Base-by-base conservation (phyloP, 768 basidiomycete species). In the Trametes meyenii region DNA sequence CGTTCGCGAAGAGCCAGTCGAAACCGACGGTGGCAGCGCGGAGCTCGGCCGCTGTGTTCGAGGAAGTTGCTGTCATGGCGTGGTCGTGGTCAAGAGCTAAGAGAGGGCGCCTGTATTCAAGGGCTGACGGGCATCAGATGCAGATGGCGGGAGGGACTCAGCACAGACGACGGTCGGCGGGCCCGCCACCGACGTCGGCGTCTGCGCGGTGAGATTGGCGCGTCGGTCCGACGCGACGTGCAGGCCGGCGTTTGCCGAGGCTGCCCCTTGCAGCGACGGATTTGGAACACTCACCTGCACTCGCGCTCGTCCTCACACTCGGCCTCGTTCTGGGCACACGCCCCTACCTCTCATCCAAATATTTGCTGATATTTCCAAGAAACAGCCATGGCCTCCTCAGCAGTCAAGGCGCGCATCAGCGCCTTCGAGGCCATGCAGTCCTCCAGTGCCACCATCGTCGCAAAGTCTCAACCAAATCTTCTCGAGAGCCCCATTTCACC, bases 1-100 rank as follows among this genome's bases (percentile, higher is more conserved):
- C 82, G 67, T 92, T 89, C 39, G 82, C 75, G 70, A 91, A 92
- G 55, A 92, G 79, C 48, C 73, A 71, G 74, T 89, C 84, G 67
- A 92, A 92, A 0, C 87, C 90, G n/a, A 64, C 17, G 3, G 74
- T 71, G 2, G 81, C 81, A 1, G 66, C 65, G 45, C 72, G 71
- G 13, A 81, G 69, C 40, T 67, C 68, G 29, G 68, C 67, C 33
- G 69, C 57, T 4, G 72, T 69, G 40, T 79, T 76, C 23, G 69
- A 60, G 23, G 50, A 33, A 1, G 42, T 14, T 38, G 40, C 36
- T 35, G 67, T 42, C 70, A 71, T 71, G 35, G 56, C 55, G 53
- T 50, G 42, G 46, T 49, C 23, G 42, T 58, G 57, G 57, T 43
- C 10, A 16, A 23, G 49, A 50, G 40, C 11, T 26, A 51, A 35